Base-by-base conservation (phyloP, 306 rosid genomes). In the Lathyrus aphaca region DNA sequence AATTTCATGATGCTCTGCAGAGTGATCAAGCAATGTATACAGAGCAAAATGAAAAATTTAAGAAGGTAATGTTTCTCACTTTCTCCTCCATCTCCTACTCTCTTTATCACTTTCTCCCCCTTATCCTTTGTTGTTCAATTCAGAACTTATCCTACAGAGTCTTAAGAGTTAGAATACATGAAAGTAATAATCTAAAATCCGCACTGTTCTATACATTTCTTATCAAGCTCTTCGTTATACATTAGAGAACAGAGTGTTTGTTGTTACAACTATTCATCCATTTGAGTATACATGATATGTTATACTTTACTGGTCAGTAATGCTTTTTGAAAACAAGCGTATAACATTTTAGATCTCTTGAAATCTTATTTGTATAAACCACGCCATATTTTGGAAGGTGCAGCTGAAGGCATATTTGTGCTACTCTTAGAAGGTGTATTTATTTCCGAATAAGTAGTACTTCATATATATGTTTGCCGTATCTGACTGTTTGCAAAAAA, bases 21-120 rank as follows among this genome's bases (percentile, higher is more conserved):
- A 69, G 30, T 80, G 85, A 85, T 74, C 86, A 91, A 69, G 83
- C 85, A 37, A 79, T 59, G 76, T 84, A 85, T 71, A 82, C 75
- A 68, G 88, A 86, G 75, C 76, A 75, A 70, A 87, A 77, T 77
- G 87, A 79, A 69, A 84, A 72, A 71, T 94, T 86, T 66, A 85
- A 84, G 81, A 81, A 78, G 89, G 99, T 94, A 74, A 74, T 45
- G 18, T 8, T 8, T 68, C 65, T 35, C 54, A 2, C 43, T 19
- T 39, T 54, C 18, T 66, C 18, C 25, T 39, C 9, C 19, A 3
- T 45, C 50, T 60, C 35, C 35, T 62, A 16, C 30, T 19, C 10
- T 64, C 55, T 48, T 3, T 32, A 39, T 19, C 38, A 46, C 35
- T 59, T 14, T 60, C 5, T 37, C 15, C 8, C 35, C 59, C 57